Conservation (phyloP, 371 early-diverging fungal species). For the Mortierella sp. region DNA sequence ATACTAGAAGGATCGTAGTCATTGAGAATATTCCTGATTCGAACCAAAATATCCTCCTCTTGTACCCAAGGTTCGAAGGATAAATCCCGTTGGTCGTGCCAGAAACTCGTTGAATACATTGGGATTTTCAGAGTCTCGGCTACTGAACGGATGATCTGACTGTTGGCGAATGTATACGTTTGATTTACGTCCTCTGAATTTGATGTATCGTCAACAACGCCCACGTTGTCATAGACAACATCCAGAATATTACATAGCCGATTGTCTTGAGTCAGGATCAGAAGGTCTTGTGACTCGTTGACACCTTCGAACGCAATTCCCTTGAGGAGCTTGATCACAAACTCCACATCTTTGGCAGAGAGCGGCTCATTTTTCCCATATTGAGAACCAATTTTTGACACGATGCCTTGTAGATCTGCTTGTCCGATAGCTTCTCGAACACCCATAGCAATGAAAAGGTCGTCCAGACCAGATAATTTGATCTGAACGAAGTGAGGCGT, state of each 20-base stretch:
- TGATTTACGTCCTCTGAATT: no score
- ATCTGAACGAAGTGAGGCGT: constrained; percentile 23
- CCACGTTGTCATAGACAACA: constrained; percentile 25
- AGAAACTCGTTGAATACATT: constrained; percentile 18
- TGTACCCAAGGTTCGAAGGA: constrained; percentile 30
- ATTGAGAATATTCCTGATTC: constrained; percentile 33
- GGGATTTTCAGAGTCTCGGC: constrained; percentile 16
- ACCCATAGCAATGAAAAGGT: constrained; percentile 24
- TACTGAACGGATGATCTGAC: not conserved
- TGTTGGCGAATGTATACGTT: not conserved
- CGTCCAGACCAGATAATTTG: not conserved
- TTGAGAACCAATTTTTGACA: not conserved
- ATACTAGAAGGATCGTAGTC: constrained; percentile 48
- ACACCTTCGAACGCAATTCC: not conserved
- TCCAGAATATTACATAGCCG: constrained; percentile 5
- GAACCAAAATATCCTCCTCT: constrained; percentile 27
- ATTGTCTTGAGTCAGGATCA: constrained; percentile 13
- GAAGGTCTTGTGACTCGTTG: not conserved
- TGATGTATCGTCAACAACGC: constrained; percentile 1
- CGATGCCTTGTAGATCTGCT: constrained; percentile 14
- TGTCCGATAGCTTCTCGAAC: constrained; percentile 15
- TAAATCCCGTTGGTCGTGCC: constrained; percentile 27
- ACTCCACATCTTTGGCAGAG: constrained; percentile 3
- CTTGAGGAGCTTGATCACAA: constrained; percentile 13
- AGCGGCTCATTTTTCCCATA: constrained; percentile 1